Percentiles rank a stretch among this genome's conserved stretches.
Evolutionary conservation across 352 stramenopile genomes (phyloP).

Genomic region (Phytophthora hibernalis): DNA sequence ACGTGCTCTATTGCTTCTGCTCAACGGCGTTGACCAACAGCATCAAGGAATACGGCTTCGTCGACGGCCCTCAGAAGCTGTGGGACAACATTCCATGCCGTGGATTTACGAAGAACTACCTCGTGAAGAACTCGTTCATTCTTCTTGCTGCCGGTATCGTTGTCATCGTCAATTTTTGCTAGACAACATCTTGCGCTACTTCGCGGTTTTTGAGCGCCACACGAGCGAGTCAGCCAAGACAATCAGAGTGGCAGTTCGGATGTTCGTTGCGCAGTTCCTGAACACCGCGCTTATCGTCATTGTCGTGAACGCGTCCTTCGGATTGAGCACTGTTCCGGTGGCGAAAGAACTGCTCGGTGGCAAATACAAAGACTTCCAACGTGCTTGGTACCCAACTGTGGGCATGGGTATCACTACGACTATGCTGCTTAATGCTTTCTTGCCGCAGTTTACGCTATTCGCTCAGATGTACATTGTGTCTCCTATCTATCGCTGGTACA

Average conservation of each 20-base stretch:
- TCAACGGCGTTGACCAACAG: constrained; percentile 33
- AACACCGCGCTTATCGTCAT: constrained; percentile 69
- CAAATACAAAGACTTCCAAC: constrained; percentile 59
- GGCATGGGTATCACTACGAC: constrained; percentile 61
- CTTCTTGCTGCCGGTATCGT: constrained; percentile 48
- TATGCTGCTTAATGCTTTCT: constrained; percentile 61
- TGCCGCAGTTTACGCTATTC: constrained; percentile 55
- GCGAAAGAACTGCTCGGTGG: constrained; percentile 48
- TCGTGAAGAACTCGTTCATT: constrained; percentile 57
- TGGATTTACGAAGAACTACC: constrained; percentile 52
- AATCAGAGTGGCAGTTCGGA: constrained; percentile 48
- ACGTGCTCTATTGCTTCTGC: constrained; percentile 61
- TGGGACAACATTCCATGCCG: constrained; percentile 49
- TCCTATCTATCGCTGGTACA: constrained; percentile 38
- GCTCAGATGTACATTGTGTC: constrained; percentile 38
- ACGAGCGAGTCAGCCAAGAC: constrained; percentile 59
- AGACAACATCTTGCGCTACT: constrained; percentile 48
- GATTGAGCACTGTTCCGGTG: constrained; percentile 35
- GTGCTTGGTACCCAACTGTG: constrained; percentile 61
- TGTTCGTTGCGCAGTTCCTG: constrained; percentile 64
- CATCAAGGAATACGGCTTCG: constrained; percentile 42
- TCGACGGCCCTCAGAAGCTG: constrained; percentile 42
- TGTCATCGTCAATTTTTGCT: constrained; percentile 61
- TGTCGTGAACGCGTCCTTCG: constrained; percentile 57
- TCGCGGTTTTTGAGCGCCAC: constrained; percentile 58